Conservation (phyloP, 2,329 filamentous ascomycete species). For the Rachicladosporium sp. region DNA sequence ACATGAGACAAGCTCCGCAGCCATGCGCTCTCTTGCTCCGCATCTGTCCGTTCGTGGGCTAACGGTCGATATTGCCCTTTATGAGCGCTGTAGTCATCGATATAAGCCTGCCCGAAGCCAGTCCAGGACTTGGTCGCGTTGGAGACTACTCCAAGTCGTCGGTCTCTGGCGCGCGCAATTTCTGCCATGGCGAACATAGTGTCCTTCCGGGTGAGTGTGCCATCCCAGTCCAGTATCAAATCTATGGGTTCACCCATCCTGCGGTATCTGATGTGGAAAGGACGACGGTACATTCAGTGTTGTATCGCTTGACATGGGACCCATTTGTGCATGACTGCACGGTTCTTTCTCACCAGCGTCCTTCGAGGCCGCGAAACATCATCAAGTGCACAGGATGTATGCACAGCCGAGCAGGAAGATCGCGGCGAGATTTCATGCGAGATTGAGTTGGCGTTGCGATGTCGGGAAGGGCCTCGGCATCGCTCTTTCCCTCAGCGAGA, state of each 20-base stretch:
- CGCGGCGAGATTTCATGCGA: too few species aligned
- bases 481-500: too few species aligned
- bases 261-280: neutral
- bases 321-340: too few species aligned
- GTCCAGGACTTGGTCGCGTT: slow-evolving; percentile 17
- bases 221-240: slow-evolving; percentile 37
- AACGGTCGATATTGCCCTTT: slow-evolving; percentile 19
- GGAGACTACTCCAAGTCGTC: slow-evolving; percentile 13
- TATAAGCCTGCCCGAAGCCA: slow-evolving; percentile 28
- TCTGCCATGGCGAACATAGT: slow-evolving; percentile 31
- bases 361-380: too few species aligned
- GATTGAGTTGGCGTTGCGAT: too few species aligned
- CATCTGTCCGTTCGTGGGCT: slow-evolving; percentile 17
- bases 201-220: slow-evolving; percentile 33
- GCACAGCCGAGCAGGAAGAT: too few species aligned
- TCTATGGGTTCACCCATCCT: neutral
- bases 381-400: too few species aligned
- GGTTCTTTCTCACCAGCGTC: too few species aligned
- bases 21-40: slow-evolving; percentile 26
- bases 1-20: slow-evolving; percentile 25
- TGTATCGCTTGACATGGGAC: too few species aligned
- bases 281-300: too few species aligned
- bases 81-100: slow-evolving; percentile 27
- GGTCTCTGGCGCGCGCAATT: slow-evolving; percentile 21
- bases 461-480: too few species aligned